Percentiles rank a stretch among this genome's conserved stretches.
phyloP scores from a whole-genome alignment of 129 eudicot species.

The Centella asiatica region DNA sequence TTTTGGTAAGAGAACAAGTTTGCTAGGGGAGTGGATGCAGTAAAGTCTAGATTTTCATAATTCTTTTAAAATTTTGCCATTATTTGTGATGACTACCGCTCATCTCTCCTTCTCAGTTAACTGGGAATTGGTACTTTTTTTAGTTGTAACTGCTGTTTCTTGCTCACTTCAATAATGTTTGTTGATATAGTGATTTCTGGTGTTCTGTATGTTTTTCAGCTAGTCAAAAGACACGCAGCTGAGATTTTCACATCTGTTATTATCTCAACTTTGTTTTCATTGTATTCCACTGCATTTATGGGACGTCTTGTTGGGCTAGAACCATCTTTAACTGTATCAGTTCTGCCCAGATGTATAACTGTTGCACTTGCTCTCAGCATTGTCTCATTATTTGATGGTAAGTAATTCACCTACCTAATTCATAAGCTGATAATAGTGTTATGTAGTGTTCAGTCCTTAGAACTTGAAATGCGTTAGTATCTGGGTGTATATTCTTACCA shows the following conservation, averaged over 20 bases:
- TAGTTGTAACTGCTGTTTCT: too few relatives aligned
- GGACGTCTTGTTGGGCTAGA: constrained; percentile 93
- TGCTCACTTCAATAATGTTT: too few relatives aligned
- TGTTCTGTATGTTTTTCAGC: constrained; percentile 37
- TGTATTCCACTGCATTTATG: constrained; percentile 85
- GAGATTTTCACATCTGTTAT: constrained; percentile 91
- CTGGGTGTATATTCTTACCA: too few relatives aligned
- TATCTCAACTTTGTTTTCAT: constrained; percentile 66
- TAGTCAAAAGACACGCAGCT: constrained; percentile 93
- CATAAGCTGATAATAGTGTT: not conserved
- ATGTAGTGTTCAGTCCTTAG: not conserved
- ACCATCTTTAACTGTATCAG: constrained; percentile 63
- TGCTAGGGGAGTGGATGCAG: too few relatives aligned
- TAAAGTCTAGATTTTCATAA: too few relatives aligned
- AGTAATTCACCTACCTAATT: constrained; percentile 1
- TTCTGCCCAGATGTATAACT: constrained; percentile 94
- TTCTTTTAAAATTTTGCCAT: too few relatives aligned
- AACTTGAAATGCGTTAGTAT: too few relatives aligned
- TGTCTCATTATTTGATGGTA: constrained; percentile 90
- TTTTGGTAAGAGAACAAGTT: not conserved
- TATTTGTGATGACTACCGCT: too few relatives aligned
- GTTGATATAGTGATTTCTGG: constrained; percentile 6
- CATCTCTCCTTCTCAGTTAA: too few relatives aligned
- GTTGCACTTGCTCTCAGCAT: constrained; percentile 99
- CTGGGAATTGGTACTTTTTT: too few relatives aligned